These are phyloP conservation scores for Aspergillus versicolor DNA, from an alignment of 2,329 filamentous ascomycete species.

Conservation along the genomic window DNA sequence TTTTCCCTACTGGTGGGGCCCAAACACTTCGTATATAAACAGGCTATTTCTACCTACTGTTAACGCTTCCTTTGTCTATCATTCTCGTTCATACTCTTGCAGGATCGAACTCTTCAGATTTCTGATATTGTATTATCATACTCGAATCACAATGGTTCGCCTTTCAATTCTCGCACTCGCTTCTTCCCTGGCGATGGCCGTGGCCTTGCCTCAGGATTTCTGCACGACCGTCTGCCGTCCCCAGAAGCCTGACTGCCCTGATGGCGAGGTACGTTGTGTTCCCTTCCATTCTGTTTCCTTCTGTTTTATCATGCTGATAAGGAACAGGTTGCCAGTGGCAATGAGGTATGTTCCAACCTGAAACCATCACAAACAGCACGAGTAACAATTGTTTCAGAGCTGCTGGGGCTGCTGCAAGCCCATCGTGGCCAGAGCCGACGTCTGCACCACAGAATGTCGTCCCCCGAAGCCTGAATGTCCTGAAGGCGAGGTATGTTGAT, in stretches of 20 bases:
- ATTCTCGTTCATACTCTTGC: not conserved
- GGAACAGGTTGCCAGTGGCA: not conserved
- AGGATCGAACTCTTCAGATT: not conserved
- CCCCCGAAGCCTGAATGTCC: slow-evolving; percentile 3
- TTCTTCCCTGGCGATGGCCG: not conserved
- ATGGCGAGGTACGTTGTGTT: not conserved
- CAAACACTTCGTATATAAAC: no score
- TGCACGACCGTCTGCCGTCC: slow-evolving; percentile 4
- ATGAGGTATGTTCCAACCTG: no score
- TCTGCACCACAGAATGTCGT: not conserved
- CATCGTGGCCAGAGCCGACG: no score
- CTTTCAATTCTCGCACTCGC: not conserved
- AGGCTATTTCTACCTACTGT: no score
- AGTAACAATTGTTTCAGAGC: not conserved
- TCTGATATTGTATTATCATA: no score
- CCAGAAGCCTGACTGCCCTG: slow-evolving; percentile 1
- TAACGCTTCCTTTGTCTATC: no score
- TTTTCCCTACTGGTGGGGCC: no score
- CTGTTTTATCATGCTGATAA: not conserved
- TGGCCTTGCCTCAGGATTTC: not conserved
- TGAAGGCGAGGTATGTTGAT: not conserved
- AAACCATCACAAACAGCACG: no score
- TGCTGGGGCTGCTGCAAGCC: slow-evolving; percentile 7
- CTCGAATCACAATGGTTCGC: not conserved
- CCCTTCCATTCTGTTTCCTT: no score